These are phyloP conservation scores for Vigna nakashimae DNA, from an alignment of 306 rosid species.

Conservation along the genomic window DNA sequence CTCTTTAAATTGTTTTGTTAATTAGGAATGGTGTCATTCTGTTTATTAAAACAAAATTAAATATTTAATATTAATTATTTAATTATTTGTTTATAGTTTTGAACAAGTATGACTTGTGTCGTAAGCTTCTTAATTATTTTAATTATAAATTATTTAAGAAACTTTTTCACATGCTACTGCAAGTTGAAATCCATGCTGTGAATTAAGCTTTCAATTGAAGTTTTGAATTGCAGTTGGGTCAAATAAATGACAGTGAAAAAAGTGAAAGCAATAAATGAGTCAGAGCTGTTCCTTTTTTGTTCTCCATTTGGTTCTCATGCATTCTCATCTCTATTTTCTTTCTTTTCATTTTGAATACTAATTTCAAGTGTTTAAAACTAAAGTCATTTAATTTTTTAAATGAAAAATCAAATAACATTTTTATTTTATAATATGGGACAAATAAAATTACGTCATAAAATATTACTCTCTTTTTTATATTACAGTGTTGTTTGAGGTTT, in stretches of 20 bases:
- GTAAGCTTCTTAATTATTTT: not conserved
- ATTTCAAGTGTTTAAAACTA: not conserved
- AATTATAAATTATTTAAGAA: not conserved
- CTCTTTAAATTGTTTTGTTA: not conserved
- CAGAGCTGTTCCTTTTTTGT: not conserved
- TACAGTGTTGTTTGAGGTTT: no score
- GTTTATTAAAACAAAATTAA: not conserved
- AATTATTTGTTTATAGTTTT: no score
- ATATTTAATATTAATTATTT: not conserved
- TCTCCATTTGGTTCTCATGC: not conserved
- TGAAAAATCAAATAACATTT: no score
- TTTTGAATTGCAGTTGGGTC: not conserved
- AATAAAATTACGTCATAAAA: no score
- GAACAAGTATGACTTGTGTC: no score
- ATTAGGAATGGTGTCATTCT: not conserved
- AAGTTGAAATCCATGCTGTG: conserved; percentile 6
- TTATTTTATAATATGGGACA: no score
- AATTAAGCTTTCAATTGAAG: not conserved
- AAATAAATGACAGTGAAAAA: conserved; percentile 17
- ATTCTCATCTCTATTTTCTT: not conserved
- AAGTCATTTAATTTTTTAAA: no score
- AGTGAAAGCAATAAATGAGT: not conserved
- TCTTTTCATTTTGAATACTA: no score
- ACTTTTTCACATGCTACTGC: conserved; percentile 7
- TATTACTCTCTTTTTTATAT: no score